Conservation (phyloP, 208 protist genomes). For the Crithidia fasciculata region DNA sequence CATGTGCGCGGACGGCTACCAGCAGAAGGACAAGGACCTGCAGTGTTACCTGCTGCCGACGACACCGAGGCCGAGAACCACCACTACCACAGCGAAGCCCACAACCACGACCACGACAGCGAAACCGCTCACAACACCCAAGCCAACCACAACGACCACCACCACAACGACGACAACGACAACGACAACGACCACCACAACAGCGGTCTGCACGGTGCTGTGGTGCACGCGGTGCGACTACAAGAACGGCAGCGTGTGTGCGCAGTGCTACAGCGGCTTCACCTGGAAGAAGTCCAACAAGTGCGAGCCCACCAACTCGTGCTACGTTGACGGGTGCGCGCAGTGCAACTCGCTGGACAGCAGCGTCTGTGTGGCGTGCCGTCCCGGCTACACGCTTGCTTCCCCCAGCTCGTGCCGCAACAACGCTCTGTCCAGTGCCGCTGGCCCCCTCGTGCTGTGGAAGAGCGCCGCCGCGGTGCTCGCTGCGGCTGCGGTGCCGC, state of each 20-base stretch:
- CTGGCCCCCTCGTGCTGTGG: not conserved
- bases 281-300: slow-evolving; percentile 14
- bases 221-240: slow-evolving; percentile 9
- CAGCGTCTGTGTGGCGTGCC: slow-evolving; percentile 2
- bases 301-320: slow-evolving; percentile 6
- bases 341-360: slow-evolving; percentile 9
- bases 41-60: not conserved
- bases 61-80: not conserved
- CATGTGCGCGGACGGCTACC: slow-evolving; percentile 12
- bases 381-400: not conserved
- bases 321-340: slow-evolving; percentile 10
- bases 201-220: slow-evolving; percentile 6
- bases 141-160: not conserved
- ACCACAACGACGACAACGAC: not conserved
- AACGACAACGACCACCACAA: slow-evolving; percentile 7
- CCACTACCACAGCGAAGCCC: not conserved
- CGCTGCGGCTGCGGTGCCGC: not conserved
- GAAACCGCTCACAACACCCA: not conserved
- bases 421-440: not conserved
- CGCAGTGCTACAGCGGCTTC: slow-evolving; percentile 13
- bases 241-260: slow-evolving; percentile 9
- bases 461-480: not conserved
- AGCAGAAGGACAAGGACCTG: slow-evolving; percentile 13
- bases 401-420: slow-evolving; percentile 1
- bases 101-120: slow-evolving; percentile 1